Conservation (phyloP, 2,329 filamentous ascomycete genomes). For the Phyllosticta paracitricarpa region DNA sequence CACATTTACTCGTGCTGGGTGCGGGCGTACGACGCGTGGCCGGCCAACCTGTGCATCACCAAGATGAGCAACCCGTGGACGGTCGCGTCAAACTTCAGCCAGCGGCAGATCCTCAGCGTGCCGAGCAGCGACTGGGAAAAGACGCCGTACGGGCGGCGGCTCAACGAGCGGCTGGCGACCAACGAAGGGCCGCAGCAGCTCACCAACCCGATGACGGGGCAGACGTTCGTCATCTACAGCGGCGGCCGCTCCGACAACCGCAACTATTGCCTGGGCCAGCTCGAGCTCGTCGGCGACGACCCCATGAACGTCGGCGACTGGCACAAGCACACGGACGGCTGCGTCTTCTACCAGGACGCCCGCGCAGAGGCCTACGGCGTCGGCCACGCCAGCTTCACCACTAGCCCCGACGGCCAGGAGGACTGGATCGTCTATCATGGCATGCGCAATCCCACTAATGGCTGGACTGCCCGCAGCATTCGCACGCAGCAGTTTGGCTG, state of each 20-base stretch:
- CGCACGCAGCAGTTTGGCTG: slow-evolving; percentile 39
- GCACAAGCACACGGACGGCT: slow-evolving; percentile 37
- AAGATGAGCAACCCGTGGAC: slow-evolving; percentile 40
- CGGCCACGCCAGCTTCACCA: slow-evolving; percentile 42
- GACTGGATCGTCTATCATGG: slow-evolving; percentile 46
- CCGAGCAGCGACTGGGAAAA: slow-evolving; percentile 43
- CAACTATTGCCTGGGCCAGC: slow-evolving; percentile 43
- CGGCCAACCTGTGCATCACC: slow-evolving; percentile 44
- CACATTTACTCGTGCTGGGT: slow-evolving; percentile 34
- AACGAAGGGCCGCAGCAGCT: slow-evolving; percentile 45
- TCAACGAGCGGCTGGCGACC: slow-evolving; percentile 37
- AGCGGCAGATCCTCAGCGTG: slow-evolving; percentile 38
- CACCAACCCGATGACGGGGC: slow-evolving; percentile 36
- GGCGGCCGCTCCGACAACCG: slow-evolving; percentile 42
- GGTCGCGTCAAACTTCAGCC: slow-evolving; percentile 34
- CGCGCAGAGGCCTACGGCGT: slow-evolving; percentile 37
- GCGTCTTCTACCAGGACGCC: slow-evolving; percentile 42
- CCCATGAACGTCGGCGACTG: slow-evolving; percentile 41
- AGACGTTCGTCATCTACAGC: slow-evolving; percentile 40
- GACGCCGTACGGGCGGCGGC: slow-evolving; percentile 38
- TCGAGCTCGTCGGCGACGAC: slow-evolving; percentile 40
- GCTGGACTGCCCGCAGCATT: slow-evolving; percentile 40
- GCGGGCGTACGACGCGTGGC: slow-evolving; percentile 39
- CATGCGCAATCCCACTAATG: slow-evolving; percentile 38
- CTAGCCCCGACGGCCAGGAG: slow-evolving; percentile 37